Conservation (phyloP, 306 rosid genomes). For the Urtica urens region DNA sequence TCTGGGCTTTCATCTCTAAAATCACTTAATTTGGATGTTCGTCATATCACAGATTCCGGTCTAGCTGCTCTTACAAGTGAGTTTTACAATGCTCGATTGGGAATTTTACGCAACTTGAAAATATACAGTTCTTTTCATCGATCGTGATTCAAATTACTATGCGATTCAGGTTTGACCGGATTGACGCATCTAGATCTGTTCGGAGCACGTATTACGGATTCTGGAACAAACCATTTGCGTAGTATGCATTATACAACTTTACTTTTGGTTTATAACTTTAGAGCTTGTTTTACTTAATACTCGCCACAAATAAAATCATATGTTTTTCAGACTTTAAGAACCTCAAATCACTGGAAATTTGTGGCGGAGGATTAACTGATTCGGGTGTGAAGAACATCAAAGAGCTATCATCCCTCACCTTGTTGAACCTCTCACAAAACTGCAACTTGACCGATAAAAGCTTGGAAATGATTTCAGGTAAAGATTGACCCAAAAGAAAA, state of each 20-base stretch:
- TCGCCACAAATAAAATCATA: neutral
- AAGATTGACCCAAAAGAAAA: neutral
- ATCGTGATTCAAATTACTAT: neutral
- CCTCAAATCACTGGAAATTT: slow-evolving; percentile 83
- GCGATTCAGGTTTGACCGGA: slow-evolving; percentile 64
- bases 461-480: slow-evolving; percentile 82
- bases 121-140: neutral
- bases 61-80: slow-evolving; percentile 72
- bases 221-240: slow-evolving; percentile 61
- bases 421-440: slow-evolving; percentile 86
- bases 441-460: slow-evolving; percentile 74
- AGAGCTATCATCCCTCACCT: slow-evolving; percentile 61
- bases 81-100: too few relatives aligned
- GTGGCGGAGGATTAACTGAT: slow-evolving; percentile 93
- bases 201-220: slow-evolving; percentile 81
- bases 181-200: slow-evolving; percentile 88
- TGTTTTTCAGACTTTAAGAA: slow-evolving; percentile 61
- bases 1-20: slow-evolving; percentile 73
- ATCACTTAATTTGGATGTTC: slow-evolving; percentile 90
- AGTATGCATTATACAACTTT: slow-evolving; percentile 42
- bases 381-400: slow-evolving; percentile 76
- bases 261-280: too few relatives aligned
- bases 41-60: slow-evolving; percentile 74
- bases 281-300: too few relatives aligned
- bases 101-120: neutral